phyloP scores from a whole-genome alignment of 2,329 filamentous ascomycete genomes.

The Albifimbria verrucaria region DNA sequence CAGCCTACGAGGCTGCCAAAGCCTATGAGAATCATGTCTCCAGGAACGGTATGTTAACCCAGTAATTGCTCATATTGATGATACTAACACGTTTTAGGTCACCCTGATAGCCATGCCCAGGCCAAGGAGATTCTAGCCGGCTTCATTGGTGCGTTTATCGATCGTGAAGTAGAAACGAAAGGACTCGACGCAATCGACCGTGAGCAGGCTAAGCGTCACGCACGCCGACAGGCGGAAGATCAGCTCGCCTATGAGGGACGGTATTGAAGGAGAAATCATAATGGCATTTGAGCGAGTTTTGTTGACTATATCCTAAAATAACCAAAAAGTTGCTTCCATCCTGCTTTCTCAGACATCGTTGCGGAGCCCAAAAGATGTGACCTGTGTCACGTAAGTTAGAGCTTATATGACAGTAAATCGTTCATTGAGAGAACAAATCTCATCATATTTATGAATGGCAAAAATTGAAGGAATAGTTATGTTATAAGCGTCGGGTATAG shows the following conservation, averaged over 20 bases:
- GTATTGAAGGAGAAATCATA: no score
- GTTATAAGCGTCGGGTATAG: no score
- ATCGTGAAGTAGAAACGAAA: conserved; percentile 26
- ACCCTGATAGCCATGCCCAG: conserved; percentile 21
- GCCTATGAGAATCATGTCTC: conserved; percentile 25
- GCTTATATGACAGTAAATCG: no score
- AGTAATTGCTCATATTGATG: neutral
- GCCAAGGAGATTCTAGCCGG: conserved; percentile 27
- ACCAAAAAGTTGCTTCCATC: no score
- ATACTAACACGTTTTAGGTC: conserved; percentile 11
- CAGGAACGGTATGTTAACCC: conserved; percentile 14
- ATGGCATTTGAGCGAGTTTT: no score
- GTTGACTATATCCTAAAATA: no score
- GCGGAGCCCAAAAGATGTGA: no score
- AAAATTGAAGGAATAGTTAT: no score
- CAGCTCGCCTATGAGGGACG: conserved; percentile 13
- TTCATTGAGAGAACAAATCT: no score
- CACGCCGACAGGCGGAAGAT: conserved; percentile 18
- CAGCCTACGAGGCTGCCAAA: conserved; percentile 27
- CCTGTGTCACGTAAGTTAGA: no score
- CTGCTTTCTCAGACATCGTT: no score
- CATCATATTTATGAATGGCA: no score
- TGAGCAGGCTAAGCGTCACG: conserved; percentile 26
- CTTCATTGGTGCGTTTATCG: conserved; percentile 25
- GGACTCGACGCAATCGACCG: conserved; percentile 24